A percentile compares a stretch with the other conserved stretches of the same genome.
phyloP scores from a whole-genome alignment of 73 alveolate species.

The Tetrahymena thermophila region DNA sequence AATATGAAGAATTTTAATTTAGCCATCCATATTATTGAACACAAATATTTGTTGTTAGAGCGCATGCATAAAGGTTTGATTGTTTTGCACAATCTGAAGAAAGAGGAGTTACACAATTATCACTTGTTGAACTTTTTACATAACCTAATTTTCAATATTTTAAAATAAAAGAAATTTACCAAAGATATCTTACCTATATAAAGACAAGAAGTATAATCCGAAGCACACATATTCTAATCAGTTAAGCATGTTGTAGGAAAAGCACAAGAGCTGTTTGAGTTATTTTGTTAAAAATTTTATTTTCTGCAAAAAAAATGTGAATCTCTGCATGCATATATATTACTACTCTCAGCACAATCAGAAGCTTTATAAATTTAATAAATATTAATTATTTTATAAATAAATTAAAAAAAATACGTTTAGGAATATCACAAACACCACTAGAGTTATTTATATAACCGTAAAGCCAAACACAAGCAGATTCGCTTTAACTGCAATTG shows the following conservation, averaged over 20 bases:
- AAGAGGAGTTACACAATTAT: not conserved
- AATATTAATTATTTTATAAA: not conserved
- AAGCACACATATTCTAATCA: not conserved
- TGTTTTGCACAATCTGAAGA: not conserved
- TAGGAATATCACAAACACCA: not conserved
- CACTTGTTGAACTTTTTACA: not conserved
- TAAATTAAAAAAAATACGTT: not conserved
- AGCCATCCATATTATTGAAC: not conserved
- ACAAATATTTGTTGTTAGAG: not conserved
- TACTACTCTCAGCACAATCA: not conserved
- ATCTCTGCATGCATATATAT: not conserved
- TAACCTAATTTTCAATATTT: not conserved
- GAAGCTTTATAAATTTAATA: not conserved
- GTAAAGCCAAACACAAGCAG: not conserved
- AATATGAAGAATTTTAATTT: too few relatives aligned
- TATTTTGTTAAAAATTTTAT: too few relatives aligned
- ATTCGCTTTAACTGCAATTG: not conserved
- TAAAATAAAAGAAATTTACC: too few relatives aligned
- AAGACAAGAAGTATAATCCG: not conserved
- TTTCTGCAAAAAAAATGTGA: not conserved
- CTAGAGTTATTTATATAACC: not conserved
- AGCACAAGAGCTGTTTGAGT: not conserved
- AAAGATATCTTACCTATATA: not conserved
- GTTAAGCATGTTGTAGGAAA: not conserved
- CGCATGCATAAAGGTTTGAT: not conserved